Base-by-base conservation (phyloP, 2,329 filamentous ascomycete species). In the Alternaria sp. region DNA sequence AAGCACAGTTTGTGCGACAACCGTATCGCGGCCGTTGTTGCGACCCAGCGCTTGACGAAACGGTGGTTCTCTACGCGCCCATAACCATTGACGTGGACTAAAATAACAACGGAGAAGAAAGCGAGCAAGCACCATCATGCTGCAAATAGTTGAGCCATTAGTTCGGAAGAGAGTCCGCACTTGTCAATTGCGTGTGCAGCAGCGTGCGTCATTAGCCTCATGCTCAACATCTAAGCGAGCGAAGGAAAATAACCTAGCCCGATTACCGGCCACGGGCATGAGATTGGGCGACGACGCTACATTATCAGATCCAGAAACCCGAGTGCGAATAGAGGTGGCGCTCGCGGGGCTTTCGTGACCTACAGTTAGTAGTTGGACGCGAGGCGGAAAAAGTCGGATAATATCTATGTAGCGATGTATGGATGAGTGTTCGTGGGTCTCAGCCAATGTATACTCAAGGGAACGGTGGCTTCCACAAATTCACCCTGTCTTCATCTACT, bases 141-240 rank as follows among this genome's bases (percentile, higher is more conserved):
- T 54, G 52, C 53, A 63, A 36, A 54, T 56, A 44, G 60, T 66
- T 63, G 61, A 60, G 59, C 61, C 63, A 64, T 60, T 63, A 63
- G 57, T 54, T 69, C 65, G 63, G 68, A 70, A 71, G 56, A 67
- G 57, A 61, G 59, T 69, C 67, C 67, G 67, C 67, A 59, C 60
- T 63, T 56, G 57, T 62, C 62, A 62, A 59, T 62, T 50, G 66
- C 57, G 62, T 63, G 62, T 68, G 68, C 70, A 72, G 70, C 64
- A 66, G 64, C 67, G 68, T 70, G 70, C 70, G 62, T 69, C 64
- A 40, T 69, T 71, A 71, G 70, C 67, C 55, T 68, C 64, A 62
- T 67, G 56, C 57, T 48, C 38, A 60, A 65, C 44, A 53, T 54
- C 41, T 72, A 72, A 70, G 70, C 68, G 68, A 72, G 67, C 41